Conservation (phyloP, 2,329 filamentous ascomycete species). For the Ophiocordyceps sinensis region DNA sequence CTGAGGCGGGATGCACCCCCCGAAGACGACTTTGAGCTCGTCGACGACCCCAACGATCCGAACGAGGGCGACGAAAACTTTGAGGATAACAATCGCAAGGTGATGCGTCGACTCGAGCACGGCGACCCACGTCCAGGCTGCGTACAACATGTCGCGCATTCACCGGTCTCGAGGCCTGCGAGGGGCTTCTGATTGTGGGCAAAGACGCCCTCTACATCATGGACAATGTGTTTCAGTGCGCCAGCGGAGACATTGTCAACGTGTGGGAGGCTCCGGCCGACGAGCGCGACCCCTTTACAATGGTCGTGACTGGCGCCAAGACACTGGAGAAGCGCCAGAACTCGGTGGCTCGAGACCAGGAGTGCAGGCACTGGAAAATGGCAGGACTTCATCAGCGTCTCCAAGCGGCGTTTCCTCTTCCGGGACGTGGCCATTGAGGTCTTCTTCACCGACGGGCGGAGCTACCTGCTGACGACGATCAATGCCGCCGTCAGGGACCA, state of each 20-base stretch:
- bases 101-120: slow-evolving; percentile 83
- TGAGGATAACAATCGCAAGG: slow-evolving; percentile 96
- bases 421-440: slow-evolving; percentile 93
- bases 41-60: slow-evolving; percentile 81
- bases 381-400: slow-evolving; percentile 88
- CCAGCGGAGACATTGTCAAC: slow-evolving; percentile 92
- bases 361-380: slow-evolving; percentile 85
- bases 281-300: slow-evolving; percentile 87
- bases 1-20: slow-evolving; percentile 18
- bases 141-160: slow-evolving; percentile 94
- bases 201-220: slow-evolving; percentile 88
- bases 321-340: slow-evolving; percentile 45
- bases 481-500: slow-evolving; percentile 63
- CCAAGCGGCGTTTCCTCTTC: slow-evolving; percentile 88
- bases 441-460: slow-evolving; percentile 93
- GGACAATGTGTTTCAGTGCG: slow-evolving; percentile 90
- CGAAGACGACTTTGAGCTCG: slow-evolving; percentile 91
- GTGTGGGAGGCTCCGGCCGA: slow-evolving; percentile 86
- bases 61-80: slow-evolving; percentile 62
- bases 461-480: slow-evolving; percentile 80
- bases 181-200: slow-evolving; percentile 84
- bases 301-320: slow-evolving; percentile 67
- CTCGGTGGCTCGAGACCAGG: slow-evolving; percentile 48
- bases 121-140: slow-evolving; percentile 85
- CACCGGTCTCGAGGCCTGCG: slow-evolving; percentile 81